Base-by-base conservation (phyloP, 164 flowering plant genomes). In the Litsea cubeba region DNA sequence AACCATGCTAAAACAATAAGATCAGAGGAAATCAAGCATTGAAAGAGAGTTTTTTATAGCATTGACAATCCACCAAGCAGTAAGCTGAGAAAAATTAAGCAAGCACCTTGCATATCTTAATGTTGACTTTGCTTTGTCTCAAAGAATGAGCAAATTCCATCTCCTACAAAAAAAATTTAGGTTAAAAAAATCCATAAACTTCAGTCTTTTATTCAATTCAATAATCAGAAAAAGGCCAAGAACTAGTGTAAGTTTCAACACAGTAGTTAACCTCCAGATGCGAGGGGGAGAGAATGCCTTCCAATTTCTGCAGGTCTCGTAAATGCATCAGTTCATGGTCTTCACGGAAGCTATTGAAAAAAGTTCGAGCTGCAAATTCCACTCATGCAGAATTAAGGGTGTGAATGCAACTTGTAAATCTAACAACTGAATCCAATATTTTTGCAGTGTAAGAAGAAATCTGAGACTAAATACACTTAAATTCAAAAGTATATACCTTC, bases 111-210 rank as follows among this genome's bases (percentile, higher is more conserved):
- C 98, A 96, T 51, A 96, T 89, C 80, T 90, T 92, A 54, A 96
- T 88, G 80, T 83, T 90, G 77, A 88, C 93, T 86, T 96, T 96
- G 84, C 89, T 85, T 65, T 86, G 91, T 84, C 99, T 90, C 65
- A 92, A 82, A 71, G 94, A 71, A 79, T 86, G 96, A 74, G 99
- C 99, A 78, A 91, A 96, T 76, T 96, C 98, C 97, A 92, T 96
- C 78, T 96, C 98, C 97, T 95, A 82, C 73, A 83, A 11, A 60
- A 49, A 12, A 72, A 49, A 22, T 30, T 54, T 60, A 24, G 25
- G 40, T n/a, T 7, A 63, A 12, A 69, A 46, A 62, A 3, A 24
- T 0, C 32, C 14, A 76, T 1, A 63, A 20, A n/a, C 26, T 69
- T 30, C 12, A 24, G 10, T 20, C n/a, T 32, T 5, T 24, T 25